Conservation (phyloP, 2,329 filamentous ascomycete species). For the Alternaria conjuncta region DNA sequence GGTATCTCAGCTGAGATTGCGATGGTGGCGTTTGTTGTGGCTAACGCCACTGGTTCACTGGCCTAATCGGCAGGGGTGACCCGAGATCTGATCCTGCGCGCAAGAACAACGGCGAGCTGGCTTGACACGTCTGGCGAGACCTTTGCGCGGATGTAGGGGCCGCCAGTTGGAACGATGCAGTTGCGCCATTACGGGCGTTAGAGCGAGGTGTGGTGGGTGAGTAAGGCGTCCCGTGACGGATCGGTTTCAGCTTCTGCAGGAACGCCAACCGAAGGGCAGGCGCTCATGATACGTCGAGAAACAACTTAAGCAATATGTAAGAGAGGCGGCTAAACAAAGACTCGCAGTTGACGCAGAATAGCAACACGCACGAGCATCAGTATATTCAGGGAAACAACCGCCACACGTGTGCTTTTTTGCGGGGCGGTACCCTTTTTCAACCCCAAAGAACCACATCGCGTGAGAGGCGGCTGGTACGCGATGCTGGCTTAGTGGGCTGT, state of each 20-base stretch:
- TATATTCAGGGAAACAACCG: constrained; percentile 2
- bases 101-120: constrained; percentile 26
- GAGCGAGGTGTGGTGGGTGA: constrained; percentile 3
- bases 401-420: constrained; percentile 11
- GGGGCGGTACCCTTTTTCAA: constrained; percentile 8
- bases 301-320: constrained; percentile 13
- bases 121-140: constrained; percentile 20
- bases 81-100: constrained; percentile 28
- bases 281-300: constrained; percentile 3
- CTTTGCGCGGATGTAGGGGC: neutral
- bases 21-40: constrained; percentile 42
- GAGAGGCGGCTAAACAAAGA: constrained; percentile 1
- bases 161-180: constrained; percentile 3
- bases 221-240: constrained; percentile 7
- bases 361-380: neutral
- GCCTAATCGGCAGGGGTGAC: constrained; percentile 15
- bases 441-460: neutral
- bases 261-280: constrained; percentile 28
- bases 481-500: constrained; percentile 17
- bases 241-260: constrained; percentile 19
- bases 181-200: constrained; percentile 10
- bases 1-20: constrained; percentile 40
- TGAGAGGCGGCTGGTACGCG: constrained; percentile 7
- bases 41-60: constrained; percentile 22
- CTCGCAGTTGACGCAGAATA: neutral